Conservation (phyloP, 176 grass and related monocot genomes). For the Typha latifolia region DNA sequence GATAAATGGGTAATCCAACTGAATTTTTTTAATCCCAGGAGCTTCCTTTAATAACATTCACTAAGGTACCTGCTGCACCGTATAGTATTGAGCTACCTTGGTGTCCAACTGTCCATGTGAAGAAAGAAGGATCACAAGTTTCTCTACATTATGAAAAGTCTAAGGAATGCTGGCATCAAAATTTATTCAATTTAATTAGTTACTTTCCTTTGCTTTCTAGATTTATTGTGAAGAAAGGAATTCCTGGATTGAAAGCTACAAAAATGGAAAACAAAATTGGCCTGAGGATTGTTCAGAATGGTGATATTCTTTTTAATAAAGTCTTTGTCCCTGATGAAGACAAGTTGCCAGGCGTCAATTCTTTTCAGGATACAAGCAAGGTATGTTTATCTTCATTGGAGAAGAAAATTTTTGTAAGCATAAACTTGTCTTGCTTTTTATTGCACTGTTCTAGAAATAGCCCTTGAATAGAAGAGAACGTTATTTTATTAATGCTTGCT, state of each 20-base stretch:
- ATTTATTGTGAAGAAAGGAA: slow-evolving; percentile 68
- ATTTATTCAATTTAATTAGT: not conserved
- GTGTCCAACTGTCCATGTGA: too few relatives aligned
- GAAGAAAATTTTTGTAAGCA: too few relatives aligned
- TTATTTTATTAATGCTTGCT: too few relatives aligned
- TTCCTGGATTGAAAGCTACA: slow-evolving; percentile 45
- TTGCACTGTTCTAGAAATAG: too few relatives aligned
- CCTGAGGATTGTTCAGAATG: slow-evolving; percentile 72
- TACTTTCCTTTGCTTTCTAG: slow-evolving; percentile 16
- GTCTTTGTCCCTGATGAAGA: slow-evolving; percentile 80
- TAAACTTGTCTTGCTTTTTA: too few relatives aligned
- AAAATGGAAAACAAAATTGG: slow-evolving; percentile 85
- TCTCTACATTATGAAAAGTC: too few relatives aligned
- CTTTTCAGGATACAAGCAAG: slow-evolving; percentile 71
- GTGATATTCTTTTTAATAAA: slow-evolving; percentile 56
- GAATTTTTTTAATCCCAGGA: not conserved
- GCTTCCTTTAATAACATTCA: not conserved
- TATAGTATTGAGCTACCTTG: too few relatives aligned
- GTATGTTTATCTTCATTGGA: slow-evolving; percentile 13
- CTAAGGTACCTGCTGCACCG: not conserved
- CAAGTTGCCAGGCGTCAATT: slow-evolving; percentile 41
- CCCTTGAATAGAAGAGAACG: too few relatives aligned
- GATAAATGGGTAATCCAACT: slow-evolving; percentile 42
- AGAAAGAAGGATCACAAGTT: too few relatives aligned
- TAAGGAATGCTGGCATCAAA: not conserved